Conservation (phyloP, 306 rosid species). For the Rosa chinensis region DNA sequence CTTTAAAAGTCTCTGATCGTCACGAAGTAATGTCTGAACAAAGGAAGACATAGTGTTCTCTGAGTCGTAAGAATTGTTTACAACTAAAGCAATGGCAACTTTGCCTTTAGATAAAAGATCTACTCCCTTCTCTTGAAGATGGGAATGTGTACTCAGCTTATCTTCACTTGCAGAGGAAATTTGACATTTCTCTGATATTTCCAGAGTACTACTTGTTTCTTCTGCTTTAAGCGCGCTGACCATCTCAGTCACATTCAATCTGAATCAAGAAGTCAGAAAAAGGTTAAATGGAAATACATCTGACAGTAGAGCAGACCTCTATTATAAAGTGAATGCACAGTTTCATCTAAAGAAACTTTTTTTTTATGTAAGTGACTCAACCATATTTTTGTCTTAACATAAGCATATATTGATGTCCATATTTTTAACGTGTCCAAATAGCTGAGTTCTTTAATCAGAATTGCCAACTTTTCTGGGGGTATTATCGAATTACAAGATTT, state of each 20-base stretch:
- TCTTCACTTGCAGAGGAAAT: slow-evolving; percentile 40
- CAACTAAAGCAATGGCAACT: slow-evolving; percentile 69
- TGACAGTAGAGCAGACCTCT: slow-evolving; percentile 11
- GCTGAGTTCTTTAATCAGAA: not conserved
- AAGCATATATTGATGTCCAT: not conserved
- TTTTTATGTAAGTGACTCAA: not conserved
- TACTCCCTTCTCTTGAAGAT: slow-evolving; percentile 56
- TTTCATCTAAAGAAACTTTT: not conserved
- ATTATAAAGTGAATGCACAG: not conserved
- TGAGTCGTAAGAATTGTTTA: slow-evolving; percentile 42
- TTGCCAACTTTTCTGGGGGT: not conserved
- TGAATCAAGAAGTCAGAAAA: slow-evolving; percentile 40
- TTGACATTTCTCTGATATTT: slow-evolving; percentile 50
- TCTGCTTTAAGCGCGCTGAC: slow-evolving; percentile 39
- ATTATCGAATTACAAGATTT: not conserved
- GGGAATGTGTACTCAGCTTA: slow-evolving; percentile 38
- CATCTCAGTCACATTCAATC: slow-evolving; percentile 68
- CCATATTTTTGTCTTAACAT: not conserved
- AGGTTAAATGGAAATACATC: slow-evolving; percentile 31
- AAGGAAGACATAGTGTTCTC: slow-evolving; percentile 33
- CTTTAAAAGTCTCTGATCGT: slow-evolving; percentile 51
- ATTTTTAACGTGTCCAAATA: not conserved
- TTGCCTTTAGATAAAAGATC: slow-evolving; percentile 65
- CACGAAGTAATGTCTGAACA: slow-evolving; percentile 52
- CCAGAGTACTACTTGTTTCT: slow-evolving; percentile 36